Evolutionary conservation across 2,329 filamentous ascomycete species (phyloP), one percentile per base, ranked within the genome.

Genomic region (Chrysosporium queenslandicum): DNA sequence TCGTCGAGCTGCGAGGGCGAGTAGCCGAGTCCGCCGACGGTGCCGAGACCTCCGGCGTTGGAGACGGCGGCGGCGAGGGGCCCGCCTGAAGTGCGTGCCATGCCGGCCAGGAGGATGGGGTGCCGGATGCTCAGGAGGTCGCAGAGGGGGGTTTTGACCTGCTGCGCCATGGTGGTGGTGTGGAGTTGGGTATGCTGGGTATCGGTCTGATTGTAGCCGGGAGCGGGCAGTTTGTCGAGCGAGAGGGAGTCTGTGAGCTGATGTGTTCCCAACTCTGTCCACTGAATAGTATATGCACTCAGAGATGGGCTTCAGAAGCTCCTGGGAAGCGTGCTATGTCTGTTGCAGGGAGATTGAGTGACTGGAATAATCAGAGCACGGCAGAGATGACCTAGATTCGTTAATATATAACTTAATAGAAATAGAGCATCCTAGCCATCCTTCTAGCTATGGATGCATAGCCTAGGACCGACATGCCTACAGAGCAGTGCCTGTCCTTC

Each of bases 81-180:
- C 0, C 85, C 87, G 55, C 85, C 83, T 0, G 86, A 90, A 8
- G 86, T 87, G 56, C 86, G 81, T 1, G 91, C 90, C 91, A 97
- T 97, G 62, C 91, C 91, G 30, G 91, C 91, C 18, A 96, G 86
- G 59, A 96, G 74, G 68, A 97, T 83, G 37, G 91, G 91, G 71
- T 96, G 89, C 59, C 83, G 75, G 70, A 96, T 95, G 21, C 81
- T 80, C 49, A 96, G 79, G 48, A 96, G 82, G 51, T 75, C 75
- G 58, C 85, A 90, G 34, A 94, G 78, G 1, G 87, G 86, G 9
- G 88, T 94, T 54, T 79, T 80, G 61, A 92, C 83, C 41, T 52
- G 46, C n/a, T 60, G 58, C 21, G 60, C 55, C 60, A 61, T 64
- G 14, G 39, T 61, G 27, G 27, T 29, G 27, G 27, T 5, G 9